Base-by-base conservation (phyloP, 2,329 filamentous ascomycete genomes). In the Arthroderma sp. region DNA sequence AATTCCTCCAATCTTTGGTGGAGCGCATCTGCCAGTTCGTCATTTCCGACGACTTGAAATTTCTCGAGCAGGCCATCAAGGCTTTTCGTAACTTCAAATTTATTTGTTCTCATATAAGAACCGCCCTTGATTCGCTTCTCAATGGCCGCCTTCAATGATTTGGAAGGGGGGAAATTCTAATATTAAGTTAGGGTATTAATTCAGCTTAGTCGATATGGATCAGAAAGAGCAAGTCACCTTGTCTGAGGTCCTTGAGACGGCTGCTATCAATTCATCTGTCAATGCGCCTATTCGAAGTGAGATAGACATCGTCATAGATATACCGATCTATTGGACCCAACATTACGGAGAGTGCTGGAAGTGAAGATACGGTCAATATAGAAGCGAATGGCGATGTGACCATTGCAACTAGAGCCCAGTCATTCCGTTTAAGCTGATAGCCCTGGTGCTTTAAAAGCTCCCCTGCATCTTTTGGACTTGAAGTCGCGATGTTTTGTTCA, bases 1-100 rank as follows among this genome's bases (percentile, higher is more conserved):
- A 95, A 71, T 59, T 83, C 80, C 39, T 79, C 73, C 13, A 89
- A 70, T 37, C 86, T 78, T 44, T 68, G 66, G 39, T 76, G 73
- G 37, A 90, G 73, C 4, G 83, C 84, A 67, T 91, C 84, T 11
- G 89, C 88, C 25, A 96, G 74, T 39, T 82, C 82, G 64, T 96
- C 91, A 61, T 87, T 83, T 66, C 87, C 85, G 52, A 88, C 79
- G 56, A 97, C 79, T 33, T 83, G 81, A 64, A 96, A 93, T 64
- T 91, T 90, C 73, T 97, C 93, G 63, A 91, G 85, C 2, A 96
- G 76, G 0, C 87, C 87, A 53, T 82, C 76, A 1, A 91, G 76
- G 37, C 78, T 79, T 38, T 79, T 78, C 39, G 79, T 74, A 19
- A 91, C 81, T 47, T 87, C 83, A 66, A 91, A 91, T 63, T 88